Percentiles rank a stretch among this genome's conserved stretches.
Conservation (phyloP, 257 asterid genomes). For the Lithospermum erythrorhizon region DNA sequence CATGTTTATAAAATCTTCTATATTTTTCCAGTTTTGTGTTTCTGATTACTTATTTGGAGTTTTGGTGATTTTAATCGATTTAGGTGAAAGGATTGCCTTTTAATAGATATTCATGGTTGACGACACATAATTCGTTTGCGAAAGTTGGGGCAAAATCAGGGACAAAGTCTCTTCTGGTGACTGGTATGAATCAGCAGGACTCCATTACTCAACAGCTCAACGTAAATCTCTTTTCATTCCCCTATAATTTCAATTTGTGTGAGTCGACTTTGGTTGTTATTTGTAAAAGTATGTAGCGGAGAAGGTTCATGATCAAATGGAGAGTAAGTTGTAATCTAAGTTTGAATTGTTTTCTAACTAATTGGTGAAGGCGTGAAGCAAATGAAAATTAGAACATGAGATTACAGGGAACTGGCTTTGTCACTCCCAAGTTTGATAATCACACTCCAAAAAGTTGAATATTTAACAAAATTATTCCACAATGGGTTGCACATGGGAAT, state of each 20-base stretch:
- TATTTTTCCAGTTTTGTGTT: background rate
- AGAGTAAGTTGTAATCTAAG: background rate
- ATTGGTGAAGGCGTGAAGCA: too few relatives aligned
- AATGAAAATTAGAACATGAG: too few relatives aligned
- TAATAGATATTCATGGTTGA: conserved; percentile 83
- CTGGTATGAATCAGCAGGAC: conserved; percentile 87
- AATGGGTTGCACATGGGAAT: conserved; percentile 8
- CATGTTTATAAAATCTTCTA: too few relatives aligned
- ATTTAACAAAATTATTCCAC: background rate
- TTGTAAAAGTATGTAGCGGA: conserved; percentile 1
- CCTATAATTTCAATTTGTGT: background rate
- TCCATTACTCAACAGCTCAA: conserved; percentile 70
- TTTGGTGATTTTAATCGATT: conserved; percentile 1
- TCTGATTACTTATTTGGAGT: background rate
- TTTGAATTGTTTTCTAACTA: background rate
- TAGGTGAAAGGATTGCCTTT: conserved; percentile 78
- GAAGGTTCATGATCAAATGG: background rate
- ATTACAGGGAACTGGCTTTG: too few relatives aligned
- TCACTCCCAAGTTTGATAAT: too few relatives aligned
- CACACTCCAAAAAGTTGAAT: too few relatives aligned
- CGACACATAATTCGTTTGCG: conserved; percentile 78
- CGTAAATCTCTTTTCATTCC: conserved; percentile 21
- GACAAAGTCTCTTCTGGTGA: conserved; percentile 47
- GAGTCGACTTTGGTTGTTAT: conserved; percentile 12
- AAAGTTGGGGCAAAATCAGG: conserved; percentile 59